phyloP scores from a whole-genome alignment of 768 basidiomycete species.

The Pleurotus tuoliensis region DNA sequence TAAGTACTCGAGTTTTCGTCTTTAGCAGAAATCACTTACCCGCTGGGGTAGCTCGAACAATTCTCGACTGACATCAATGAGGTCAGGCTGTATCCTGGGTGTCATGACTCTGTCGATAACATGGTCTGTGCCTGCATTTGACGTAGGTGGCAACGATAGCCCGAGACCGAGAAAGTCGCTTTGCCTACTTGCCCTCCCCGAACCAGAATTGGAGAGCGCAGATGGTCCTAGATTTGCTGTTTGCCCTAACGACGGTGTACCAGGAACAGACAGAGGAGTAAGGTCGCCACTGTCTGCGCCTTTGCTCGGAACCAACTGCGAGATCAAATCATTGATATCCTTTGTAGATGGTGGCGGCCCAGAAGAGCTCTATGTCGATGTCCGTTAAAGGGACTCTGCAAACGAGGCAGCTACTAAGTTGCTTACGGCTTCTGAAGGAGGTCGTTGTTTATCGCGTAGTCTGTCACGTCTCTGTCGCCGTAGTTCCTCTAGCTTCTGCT shows the following conservation, averaged over 20 bases:
- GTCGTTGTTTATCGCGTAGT: constrained; percentile 49
- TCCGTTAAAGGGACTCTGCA: too few relatives aligned
- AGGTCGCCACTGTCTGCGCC: constrained; percentile 57
- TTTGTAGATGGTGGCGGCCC: constrained; percentile 36
- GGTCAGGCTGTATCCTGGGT: constrained; percentile 65
- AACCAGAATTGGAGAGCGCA: constrained; percentile 35
- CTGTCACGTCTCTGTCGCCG: constrained; percentile 73
- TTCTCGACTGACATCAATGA: constrained; percentile 88
- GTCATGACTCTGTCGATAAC: constrained; percentile 66
- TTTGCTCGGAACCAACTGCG: constrained; percentile 48
- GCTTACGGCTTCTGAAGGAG: constrained; percentile 30
- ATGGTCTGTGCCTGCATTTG: constrained; percentile 60
- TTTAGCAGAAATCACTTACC: constrained; percentile 34
- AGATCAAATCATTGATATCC: constrained; percentile 73
- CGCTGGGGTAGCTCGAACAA: constrained; percentile 87
- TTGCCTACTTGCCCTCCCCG: constrained; percentile 66
- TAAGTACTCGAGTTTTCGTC: neutral
- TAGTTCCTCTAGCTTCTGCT: constrained; percentile 81
- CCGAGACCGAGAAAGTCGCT: constrained; percentile 52
- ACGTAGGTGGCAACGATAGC: constrained; percentile 41
- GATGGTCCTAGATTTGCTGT: constrained; percentile 29
- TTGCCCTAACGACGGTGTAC: constrained; percentile 54
- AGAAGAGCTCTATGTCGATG: constrained; percentile 17
- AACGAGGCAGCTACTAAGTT: neutral
- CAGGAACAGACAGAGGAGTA: constrained; percentile 70